Evolutionary conservation across 768 basidiomycete species (phyloP).

Genomic region (Fistulinella prunicolor): DNA sequence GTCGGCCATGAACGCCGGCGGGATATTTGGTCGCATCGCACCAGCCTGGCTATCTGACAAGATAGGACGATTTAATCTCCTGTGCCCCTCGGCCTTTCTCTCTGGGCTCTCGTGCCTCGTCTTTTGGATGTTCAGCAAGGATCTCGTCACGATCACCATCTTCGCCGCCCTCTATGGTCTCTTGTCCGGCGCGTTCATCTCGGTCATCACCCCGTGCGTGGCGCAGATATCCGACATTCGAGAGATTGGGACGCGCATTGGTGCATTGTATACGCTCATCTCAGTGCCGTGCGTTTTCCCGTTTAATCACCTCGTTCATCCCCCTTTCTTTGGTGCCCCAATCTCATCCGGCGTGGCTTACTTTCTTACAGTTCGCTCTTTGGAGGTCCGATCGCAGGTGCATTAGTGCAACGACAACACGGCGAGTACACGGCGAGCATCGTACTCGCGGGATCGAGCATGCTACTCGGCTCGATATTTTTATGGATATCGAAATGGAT

Average conservation of each 20-base stretch:
- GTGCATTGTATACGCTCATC: slow-evolving; percentile 60
- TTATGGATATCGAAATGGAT: slow-evolving; percentile 49
- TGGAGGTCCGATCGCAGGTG: slow-evolving; percentile 64
- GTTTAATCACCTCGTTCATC: not conserved
- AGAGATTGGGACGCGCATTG: slow-evolving; percentile 62
- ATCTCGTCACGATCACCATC: slow-evolving; percentile 40
- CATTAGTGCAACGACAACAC: slow-evolving; percentile 44
- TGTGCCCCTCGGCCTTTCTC: slow-evolving; percentile 59
- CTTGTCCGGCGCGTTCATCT: slow-evolving; percentile 65
- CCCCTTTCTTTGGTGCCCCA: not conserved
- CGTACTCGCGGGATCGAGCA: slow-evolving; percentile 54
- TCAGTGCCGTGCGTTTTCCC: slow-evolving; percentile 61
- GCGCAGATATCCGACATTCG: slow-evolving; percentile 59
- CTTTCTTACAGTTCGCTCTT: slow-evolving; percentile 47
- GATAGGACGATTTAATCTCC: slow-evolving; percentile 65
- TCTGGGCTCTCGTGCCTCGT: slow-evolving; percentile 57
- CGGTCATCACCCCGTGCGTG: slow-evolving; percentile 64
- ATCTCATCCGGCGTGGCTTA: not conserved
- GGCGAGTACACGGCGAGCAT: slow-evolving; percentile 53
- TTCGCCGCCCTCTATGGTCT: slow-evolving; percentile 62
- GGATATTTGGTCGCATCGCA: slow-evolving; percentile 59
- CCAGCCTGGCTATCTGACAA: slow-evolving; percentile 64
- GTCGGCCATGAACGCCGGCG: slow-evolving; percentile 67
- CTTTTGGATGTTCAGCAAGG: slow-evolving; percentile 52
- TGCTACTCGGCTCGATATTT: slow-evolving; percentile 58